Evolutionary conservation across 805 yeast genomes (phyloP).

Genomic region (Debaryomyces prosopidis): DNA sequence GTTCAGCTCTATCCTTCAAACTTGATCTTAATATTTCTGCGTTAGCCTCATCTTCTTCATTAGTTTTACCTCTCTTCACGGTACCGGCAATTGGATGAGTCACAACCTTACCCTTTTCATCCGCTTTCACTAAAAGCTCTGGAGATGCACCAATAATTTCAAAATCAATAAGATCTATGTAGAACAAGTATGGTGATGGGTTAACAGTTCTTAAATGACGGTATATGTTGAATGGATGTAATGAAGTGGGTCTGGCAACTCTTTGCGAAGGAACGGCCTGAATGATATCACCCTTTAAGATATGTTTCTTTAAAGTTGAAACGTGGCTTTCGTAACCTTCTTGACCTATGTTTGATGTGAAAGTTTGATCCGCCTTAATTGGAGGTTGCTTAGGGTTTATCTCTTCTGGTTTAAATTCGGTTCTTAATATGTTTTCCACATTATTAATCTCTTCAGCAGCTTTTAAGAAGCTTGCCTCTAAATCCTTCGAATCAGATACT

Average conservation of each 20-base stretch:
- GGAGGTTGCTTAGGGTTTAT: constrained; percentile 74
- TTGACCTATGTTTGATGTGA: constrained; percentile 88
- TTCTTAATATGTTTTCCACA: constrained; percentile 51
- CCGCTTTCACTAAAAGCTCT: constrained; percentile 85
- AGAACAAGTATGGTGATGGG: constrained; percentile 96
- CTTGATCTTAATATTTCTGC: constrained; percentile 75
- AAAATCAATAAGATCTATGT: constrained; percentile 87
- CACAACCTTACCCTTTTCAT: constrained; percentile 65
- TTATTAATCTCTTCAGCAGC: constrained; percentile 62
- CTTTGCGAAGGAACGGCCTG: constrained; percentile 99
- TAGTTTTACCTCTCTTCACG: constrained; percentile 82
- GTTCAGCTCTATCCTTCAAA: constrained; percentile 94
- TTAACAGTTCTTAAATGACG: constrained; percentile 93
- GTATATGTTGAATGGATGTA: constrained; percentile 96
- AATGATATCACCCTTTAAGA: constrained; percentile 87
- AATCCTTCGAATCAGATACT: constrained; percentile 28
- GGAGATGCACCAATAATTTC: constrained; percentile 98
- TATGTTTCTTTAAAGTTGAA: constrained; percentile 69
- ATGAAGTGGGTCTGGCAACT: constrained; percentile 88
- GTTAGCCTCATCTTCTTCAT: constrained; percentile 85
- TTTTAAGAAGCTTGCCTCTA: constrained; percentile 47
- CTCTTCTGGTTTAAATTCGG: constrained; percentile 40
- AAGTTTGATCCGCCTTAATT: constrained; percentile 65
- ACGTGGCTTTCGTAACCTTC: constrained; percentile 91
- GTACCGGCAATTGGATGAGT: constrained; percentile 99